A percentile compares a stretch with the other conserved stretches of the same genome.
phyloP scores from a whole-genome alignment of 1,284 basidiomycete genomes.

The Cutaneotrichosporon sp. region DNA sequence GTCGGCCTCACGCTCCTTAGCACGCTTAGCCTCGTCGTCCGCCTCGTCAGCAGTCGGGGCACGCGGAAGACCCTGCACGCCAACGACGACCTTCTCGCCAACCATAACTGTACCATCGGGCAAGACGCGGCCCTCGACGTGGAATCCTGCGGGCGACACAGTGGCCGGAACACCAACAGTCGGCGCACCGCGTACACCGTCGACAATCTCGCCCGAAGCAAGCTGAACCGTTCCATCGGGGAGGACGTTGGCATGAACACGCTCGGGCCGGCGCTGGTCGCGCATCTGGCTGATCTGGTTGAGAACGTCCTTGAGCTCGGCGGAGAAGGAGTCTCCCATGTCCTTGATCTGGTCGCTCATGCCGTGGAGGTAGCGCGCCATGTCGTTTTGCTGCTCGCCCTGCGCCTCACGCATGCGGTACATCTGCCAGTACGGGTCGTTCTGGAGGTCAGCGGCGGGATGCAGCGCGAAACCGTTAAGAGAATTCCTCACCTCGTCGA shows the following conservation, averaged over 20 bases:
- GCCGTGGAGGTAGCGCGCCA: constrained; percentile 44
- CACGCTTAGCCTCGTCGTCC: constrained; percentile 18
- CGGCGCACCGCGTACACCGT: constrained; percentile 39
- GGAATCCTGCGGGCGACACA: constrained; percentile 21
- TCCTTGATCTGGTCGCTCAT: constrained; percentile 44
- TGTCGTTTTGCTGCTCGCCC: constrained; percentile 23
- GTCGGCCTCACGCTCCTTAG: constrained; percentile 40
- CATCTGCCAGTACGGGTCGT: neutral
- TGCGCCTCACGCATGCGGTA: neutral
- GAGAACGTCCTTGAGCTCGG: constrained; percentile 39
- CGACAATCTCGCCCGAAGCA: constrained; percentile 43
- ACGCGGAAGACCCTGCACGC: constrained; percentile 32
- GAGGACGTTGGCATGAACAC: constrained; percentile 34
- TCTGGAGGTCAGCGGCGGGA: neutral
- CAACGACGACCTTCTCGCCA: constrained; percentile 40
- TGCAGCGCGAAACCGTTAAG: too few relatives aligned
- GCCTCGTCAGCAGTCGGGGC: constrained; percentile 18
- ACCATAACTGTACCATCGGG: constrained; percentile 44
- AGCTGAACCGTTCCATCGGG: constrained; percentile 43
- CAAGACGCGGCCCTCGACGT: constrained; percentile 37
- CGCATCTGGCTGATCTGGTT: constrained; percentile 38
- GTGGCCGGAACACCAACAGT: constrained; percentile 18
- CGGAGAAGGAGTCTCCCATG: constrained; percentile 26
- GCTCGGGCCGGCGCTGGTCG: constrained; percentile 37
- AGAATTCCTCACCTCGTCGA: too few relatives aligned